phyloP scores from a whole-genome alignment of 78 protist genomes.

The Dictyostelium capitatum region DNA sequence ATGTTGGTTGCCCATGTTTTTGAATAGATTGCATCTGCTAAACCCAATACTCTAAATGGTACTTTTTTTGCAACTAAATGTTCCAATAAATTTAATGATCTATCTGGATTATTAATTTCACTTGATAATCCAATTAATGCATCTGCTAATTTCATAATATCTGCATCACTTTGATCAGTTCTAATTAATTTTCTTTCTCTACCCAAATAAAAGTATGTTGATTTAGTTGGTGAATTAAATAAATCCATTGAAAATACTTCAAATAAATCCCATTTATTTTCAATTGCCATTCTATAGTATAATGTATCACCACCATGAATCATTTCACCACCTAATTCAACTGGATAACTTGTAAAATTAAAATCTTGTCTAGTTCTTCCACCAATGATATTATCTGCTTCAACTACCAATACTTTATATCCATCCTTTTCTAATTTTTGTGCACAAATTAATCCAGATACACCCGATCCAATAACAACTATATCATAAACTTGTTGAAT shows the following conservation, averaged over 20 bases:
- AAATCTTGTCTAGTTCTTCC: conserved; percentile 53
- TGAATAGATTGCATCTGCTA: conserved; percentile 73
- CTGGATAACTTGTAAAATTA: conserved; percentile 45
- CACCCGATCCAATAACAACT: conserved; percentile 62
- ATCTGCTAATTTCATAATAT: conserved; percentile 10
- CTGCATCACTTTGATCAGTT: conserved; percentile 44
- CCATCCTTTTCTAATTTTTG: conserved; percentile 30
- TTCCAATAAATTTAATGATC: conserved; percentile 21
- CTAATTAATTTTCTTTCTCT: conserved; percentile 46
- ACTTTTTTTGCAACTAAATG: conserved; percentile 18
- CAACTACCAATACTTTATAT: conserved; percentile 21
- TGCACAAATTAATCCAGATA: conserved; percentile 16
- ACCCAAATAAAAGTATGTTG: conserved; percentile 51
- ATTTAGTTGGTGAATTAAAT: background rate
- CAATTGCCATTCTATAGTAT: conserved; percentile 18
- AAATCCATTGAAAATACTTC: conserved; percentile 35
- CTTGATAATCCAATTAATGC: background rate
- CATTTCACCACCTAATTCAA: conserved; percentile 77
- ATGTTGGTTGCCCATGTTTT: conserved; percentile 75
- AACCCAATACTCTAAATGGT: conserved; percentile 54
- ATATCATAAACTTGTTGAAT: conserved; percentile 36
- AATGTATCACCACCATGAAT: conserved; percentile 72
- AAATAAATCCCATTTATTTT: conserved; percentile 48
- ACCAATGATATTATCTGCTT: conserved; percentile 50
- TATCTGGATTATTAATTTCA: background rate